phyloP scores from a whole-genome alignment of 345 rosid genomes.

The Microthlaspi erraticum region DNA sequence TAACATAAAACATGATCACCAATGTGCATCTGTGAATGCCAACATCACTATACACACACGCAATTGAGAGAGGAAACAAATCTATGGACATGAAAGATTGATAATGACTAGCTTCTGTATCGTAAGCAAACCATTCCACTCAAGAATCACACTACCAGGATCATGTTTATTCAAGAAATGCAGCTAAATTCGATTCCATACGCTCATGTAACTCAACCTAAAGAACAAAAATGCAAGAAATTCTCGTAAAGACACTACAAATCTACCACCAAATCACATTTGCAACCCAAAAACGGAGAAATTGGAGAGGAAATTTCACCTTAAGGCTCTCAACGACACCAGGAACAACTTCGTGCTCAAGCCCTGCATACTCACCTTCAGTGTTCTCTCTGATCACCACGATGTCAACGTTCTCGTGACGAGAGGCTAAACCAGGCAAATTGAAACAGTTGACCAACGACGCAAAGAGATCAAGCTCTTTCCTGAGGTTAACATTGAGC shows the following conservation, averaged over 20 bases:
- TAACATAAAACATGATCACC: background rate
- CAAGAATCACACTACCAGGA: background rate
- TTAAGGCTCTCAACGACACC: slow-evolving; percentile 98
- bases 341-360: slow-evolving; percentile 95
- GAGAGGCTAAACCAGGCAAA: slow-evolving; percentile 79
- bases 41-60: background rate
- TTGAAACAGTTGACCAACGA: slow-evolving; percentile 91
- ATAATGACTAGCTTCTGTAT: background rate
- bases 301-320: slow-evolving; percentile 46
- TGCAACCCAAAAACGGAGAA: background rate
- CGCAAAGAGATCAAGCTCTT: slow-evolving; percentile 89
- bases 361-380: slow-evolving; percentile 94
- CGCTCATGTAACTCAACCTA: background rate
- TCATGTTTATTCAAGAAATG: slow-evolving; percentile 4
- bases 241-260: background rate
- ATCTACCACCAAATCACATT: background rate
- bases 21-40: background rate
- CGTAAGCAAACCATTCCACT: background rate
- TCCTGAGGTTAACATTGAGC: slow-evolving; percentile 73
- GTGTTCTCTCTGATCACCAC: slow-evolving; percentile 97
- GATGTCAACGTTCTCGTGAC: slow-evolving; percentile 87
- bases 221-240: background rate
- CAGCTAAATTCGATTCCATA: background rate
- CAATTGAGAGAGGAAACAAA: background rate
- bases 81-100: background rate